These are phyloP conservation scores for Aspergillus puulaauensis DNA, from an alignment of 2,329 filamentous ascomycete species.

Conservation along the genomic window DNA sequence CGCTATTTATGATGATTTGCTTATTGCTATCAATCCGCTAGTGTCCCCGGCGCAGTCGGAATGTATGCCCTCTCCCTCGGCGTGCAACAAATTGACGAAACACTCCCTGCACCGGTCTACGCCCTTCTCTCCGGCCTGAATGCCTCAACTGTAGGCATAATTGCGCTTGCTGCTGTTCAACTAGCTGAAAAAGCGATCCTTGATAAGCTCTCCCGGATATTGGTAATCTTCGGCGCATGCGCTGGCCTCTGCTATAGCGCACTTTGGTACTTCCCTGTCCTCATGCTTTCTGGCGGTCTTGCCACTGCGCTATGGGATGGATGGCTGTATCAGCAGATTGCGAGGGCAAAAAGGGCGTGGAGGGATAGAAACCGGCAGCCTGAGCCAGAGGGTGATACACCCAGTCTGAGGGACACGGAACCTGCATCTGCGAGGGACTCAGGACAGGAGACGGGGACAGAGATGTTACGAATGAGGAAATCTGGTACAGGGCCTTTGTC, in stretches of 20 bases:
- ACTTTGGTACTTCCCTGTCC: constrained; percentile 71
- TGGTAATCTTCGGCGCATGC: constrained; percentile 63
- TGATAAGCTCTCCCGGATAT: constrained; percentile 60
- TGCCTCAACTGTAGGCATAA: constrained; percentile 69
- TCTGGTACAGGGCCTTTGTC: too few species aligned
- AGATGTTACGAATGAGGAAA: constrained; percentile 13
- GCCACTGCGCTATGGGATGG: constrained; percentile 58
- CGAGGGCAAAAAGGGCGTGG: constrained; percentile 28
- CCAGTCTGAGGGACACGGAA: too few species aligned
- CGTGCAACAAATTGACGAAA: constrained; percentile 58
- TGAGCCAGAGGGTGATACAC: constrained; percentile 14
- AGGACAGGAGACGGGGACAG: neutral
- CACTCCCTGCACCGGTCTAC: constrained; percentile 63
- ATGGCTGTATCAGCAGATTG: constrained; percentile 49
- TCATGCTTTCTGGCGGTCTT: constrained; percentile 59
- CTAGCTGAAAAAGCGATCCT: constrained; percentile 67
- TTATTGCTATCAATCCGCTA: constrained; percentile 21
- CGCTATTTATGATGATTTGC: too few species aligned
- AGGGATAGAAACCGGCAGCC: constrained; percentile 16
- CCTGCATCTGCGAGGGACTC: neutral
- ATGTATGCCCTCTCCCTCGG: constrained; percentile 69
- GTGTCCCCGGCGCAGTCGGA: constrained; percentile 67
- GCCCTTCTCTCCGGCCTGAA: constrained; percentile 71
- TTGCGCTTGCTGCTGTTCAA: constrained; percentile 68
- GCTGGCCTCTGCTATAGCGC: constrained; percentile 70